Conservation (phyloP, 2,329 filamentous ascomycete species). For the Cladobotryum protrusum region DNA sequence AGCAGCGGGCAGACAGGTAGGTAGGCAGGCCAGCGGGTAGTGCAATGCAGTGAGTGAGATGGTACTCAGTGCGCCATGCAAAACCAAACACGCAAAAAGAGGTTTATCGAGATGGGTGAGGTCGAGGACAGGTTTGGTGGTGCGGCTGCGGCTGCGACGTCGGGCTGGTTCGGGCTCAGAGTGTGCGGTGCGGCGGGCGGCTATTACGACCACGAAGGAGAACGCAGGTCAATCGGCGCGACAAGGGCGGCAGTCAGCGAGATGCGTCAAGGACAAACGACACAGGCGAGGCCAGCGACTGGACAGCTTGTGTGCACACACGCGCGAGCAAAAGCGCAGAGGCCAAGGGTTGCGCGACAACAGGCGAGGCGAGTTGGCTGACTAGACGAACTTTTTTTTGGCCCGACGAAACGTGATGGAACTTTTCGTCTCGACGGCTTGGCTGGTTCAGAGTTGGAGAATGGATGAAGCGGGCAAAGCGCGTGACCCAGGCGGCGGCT, state of each 20-base stretch:
- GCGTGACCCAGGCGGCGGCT: constrained; percentile 29
- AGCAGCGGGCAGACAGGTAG: neutral
- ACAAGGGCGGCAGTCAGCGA: neutral
- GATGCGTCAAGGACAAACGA: neutral
- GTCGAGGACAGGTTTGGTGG: neutral
- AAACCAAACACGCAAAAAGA: constrained; percentile 10
- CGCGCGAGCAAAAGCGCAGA: too few relatives aligned
- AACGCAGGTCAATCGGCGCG: neutral
- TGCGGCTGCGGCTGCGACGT: constrained; percentile 1
- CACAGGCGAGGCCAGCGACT: neutral
- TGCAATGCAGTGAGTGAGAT: neutral
- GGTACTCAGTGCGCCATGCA: constrained; percentile 29
- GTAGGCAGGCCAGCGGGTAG: too few relatives aligned
- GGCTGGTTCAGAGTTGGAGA: constrained; percentile 25
- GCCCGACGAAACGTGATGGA: constrained; percentile 14
- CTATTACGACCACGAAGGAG: neutral
- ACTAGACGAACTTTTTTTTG: neutral
- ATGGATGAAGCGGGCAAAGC: constrained; percentile 29
- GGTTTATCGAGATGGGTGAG: neutral
- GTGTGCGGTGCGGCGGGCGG: neutral
- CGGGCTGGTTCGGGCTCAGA: neutral
- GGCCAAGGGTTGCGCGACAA: too few relatives aligned
- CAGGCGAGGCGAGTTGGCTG: too few relatives aligned
- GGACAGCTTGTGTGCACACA: too few relatives aligned
- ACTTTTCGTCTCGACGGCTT: constrained; percentile 17